Evolutionary conservation across 2,329 filamentous ascomycete species (phyloP), one percentile per base, ranked within the genome.

Genomic region (Rosellinia necatrix): DNA sequence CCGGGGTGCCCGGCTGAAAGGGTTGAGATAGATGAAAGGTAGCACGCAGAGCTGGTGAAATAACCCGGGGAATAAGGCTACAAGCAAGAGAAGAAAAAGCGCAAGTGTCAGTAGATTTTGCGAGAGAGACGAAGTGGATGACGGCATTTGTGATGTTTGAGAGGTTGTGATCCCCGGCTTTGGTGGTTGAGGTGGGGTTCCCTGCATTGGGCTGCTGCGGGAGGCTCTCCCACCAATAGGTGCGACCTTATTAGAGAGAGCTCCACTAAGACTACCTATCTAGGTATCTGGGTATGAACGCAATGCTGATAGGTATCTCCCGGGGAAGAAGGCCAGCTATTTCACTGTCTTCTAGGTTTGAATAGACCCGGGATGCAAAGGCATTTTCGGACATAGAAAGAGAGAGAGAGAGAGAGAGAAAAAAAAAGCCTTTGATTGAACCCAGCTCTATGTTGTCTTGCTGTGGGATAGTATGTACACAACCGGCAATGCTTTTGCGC

Each of bases 21-120:
- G 42, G 53, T 35, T 60, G 12, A 79, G 59, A 17, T 80, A 64
- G 21, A 67, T 64, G 22, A 83, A 70, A 0, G 81, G 81, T 1
- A 81, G 61, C 1, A 76, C 76, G 74, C 76, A 81, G 58, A 84
- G 58, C 60, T 73, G 72, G 67, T 85, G 80, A 58, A 85, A 85
- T 21, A 78, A 56, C 0, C 70, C 67, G 0, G 83, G 82, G 63
- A 84, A 85, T 56, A 85, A 73, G 24, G 75, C 70, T 38, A 83
- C 30, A 12, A 83, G 67, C 30, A 85, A 72, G 9, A 83, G 52
- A n/a, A 77, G 49, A 49, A 80, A 63, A 7, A 85, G 71, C 38
- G 78, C 65, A 24, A 81, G 63, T 6, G 77, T 81, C 38, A 59
- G 61, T 72, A 76, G 58, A 66, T 72, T 59, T 68, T 70, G 61